Percentiles rank a stretch among this genome's conserved stretches.
Conservation (phyloP, 768 basidiomycete genomes). For the Leccinellum rugosiceps region DNA sequence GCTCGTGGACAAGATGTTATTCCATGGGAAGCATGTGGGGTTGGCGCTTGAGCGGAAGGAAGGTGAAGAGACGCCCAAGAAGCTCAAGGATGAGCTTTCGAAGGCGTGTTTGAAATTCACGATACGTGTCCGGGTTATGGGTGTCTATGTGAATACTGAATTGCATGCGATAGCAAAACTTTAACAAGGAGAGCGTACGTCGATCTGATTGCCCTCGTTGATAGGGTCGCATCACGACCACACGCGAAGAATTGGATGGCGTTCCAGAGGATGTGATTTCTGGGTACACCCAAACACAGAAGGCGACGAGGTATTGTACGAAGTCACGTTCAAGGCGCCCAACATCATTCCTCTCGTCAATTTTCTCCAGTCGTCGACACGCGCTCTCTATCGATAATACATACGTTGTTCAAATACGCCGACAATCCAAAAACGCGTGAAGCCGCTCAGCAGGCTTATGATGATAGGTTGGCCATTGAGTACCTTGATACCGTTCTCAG, state of each 20-base stretch:
- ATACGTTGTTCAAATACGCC: slow-evolving; percentile 74
- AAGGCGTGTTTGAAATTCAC: slow-evolving; percentile 69
- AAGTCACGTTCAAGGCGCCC: slow-evolving; percentile 77
- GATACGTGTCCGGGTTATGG: background rate
- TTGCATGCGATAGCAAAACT: slow-evolving; percentile 47
- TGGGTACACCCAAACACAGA: slow-evolving; percentile 67
- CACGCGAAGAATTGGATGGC: slow-evolving; percentile 70
- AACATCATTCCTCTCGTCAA: slow-evolving; percentile 74
- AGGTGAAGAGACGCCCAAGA: slow-evolving; percentile 48
- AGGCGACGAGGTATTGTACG: slow-evolving; percentile 53
- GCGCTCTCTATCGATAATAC: background rate
- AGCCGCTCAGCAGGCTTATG: slow-evolving; percentile 62
- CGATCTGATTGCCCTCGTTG: slow-evolving; percentile 2
- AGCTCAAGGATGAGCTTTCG: slow-evolving; percentile 72
- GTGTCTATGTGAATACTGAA: background rate
- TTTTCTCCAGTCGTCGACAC: background rate
- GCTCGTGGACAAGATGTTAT: slow-evolving; percentile 73
- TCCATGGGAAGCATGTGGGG: slow-evolving; percentile 77
- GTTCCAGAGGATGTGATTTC: slow-evolving; percentile 76
- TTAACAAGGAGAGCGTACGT: slow-evolving; percentile 78
- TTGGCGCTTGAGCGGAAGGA: slow-evolving; percentile 68
- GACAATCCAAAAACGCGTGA: slow-evolving; percentile 66
- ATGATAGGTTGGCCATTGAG: slow-evolving; percentile 60
- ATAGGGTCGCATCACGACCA: slow-evolving; percentile 63
- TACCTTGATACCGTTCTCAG: slow-evolving; percentile 38